Evolutionary conservation across 768 basidiomycete species (phyloP).

Genomic region (Tulasnella sp.): DNA sequence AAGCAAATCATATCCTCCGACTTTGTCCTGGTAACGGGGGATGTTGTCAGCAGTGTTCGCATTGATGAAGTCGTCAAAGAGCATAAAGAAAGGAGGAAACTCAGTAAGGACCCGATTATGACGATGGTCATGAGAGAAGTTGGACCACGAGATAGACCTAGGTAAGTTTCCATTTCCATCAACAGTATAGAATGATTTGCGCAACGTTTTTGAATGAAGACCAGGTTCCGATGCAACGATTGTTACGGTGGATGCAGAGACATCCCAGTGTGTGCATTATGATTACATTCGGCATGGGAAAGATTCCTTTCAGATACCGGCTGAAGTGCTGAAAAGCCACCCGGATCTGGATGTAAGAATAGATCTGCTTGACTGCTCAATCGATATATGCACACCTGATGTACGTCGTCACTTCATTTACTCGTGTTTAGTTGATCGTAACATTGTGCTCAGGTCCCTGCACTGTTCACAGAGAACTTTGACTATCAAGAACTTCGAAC

Average conservation of each 20-base stretch:
- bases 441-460: conserved; percentile 55
- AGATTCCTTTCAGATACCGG: conserved; percentile 51
- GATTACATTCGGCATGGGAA: conserved; percentile 57
- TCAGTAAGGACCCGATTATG: conserved; percentile 90
- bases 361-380: conserved; percentile 77
- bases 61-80: conserved; percentile 80
- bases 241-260: conserved; percentile 62
- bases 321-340: conserved; percentile 57
- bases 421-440: conserved; percentile 4
- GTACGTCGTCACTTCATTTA: conserved; percentile 30
- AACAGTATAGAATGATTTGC: neutral
- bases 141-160: conserved; percentile 41
- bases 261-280: conserved; percentile 75
- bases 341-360: conserved; percentile 76
- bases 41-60: conserved; percentile 84
- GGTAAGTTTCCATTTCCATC: conserved; percentile 35
- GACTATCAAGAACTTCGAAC: conserved; percentile 85
- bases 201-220: conserved; percentile 28
- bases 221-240: conserved; percentile 60
- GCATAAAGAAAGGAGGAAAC: conserved; percentile 76
- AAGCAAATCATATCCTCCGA: conserved; percentile 82
- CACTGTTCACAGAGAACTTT: conserved; percentile 96
- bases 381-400: conserved; percentile 91
- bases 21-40: conserved; percentile 82
- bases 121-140: conserved; percentile 85